Base-by-base conservation (phyloP, 768 basidiomycete genomes). In the Pholiota conissans region DNA sequence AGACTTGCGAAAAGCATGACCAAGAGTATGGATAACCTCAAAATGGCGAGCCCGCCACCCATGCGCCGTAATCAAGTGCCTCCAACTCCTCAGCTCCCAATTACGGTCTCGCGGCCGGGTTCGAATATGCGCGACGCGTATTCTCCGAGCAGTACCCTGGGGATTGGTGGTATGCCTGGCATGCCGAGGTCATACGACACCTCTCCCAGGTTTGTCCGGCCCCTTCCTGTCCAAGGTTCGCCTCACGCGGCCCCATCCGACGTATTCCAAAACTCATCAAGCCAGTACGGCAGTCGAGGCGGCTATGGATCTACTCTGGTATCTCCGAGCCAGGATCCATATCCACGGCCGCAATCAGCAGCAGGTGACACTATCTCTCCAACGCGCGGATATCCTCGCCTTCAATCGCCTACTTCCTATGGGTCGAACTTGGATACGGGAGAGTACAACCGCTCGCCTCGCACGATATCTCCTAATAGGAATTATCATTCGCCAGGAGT, bases 271-370 rank as follows among this genome's bases (percentile, higher is more conserved):
- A 54, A 48, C 32, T 58, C 59, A 9, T 62, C 64, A 54, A 69
- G 59, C 53, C 63, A 63, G 18, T 71, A 73, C 51, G 64, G 61
- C 18, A 54, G 64, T 56, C 72, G 73, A 18, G 51, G 58, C 24
- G 47, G 52, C 9, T 60, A 63, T 39, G 55, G 56, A 14, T 58
- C 63, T 14, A 68, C 56, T 39, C 64, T 74, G 50, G 69, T 78
- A 53, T 79, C 82, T 14, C 77, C 83, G 5, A 75, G 66, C 54
- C 75, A 78, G 50, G 87, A 90, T 1, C 84, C 86, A 1, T 82
- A 79, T 64, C 79, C 83, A 18, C 80, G 88, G 34, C 85, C 89
- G 1, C 83, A 79, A 49, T 89, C 89, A 29, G 84, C 87, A 11
- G 66, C 79, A n/a, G 84, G 80, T 48, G 81, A 84, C 52, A 66